These are phyloP conservation scores for Torulaspora quercuum DNA, from an alignment of 805 yeast species.

Conservation along the genomic window DNA sequence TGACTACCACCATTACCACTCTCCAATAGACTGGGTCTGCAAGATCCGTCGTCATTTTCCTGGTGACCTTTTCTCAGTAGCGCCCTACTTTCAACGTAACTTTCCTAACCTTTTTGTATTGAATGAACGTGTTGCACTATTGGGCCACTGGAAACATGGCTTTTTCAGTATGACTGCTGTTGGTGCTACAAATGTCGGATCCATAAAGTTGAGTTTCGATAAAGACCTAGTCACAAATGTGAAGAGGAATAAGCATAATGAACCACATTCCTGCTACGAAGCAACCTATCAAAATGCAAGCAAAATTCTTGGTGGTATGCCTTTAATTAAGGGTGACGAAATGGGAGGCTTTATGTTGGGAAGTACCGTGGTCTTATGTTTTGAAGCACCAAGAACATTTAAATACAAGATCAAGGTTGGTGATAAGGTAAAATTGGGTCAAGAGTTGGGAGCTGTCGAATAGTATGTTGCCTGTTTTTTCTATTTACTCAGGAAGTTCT, in stretches of 20 bases:
- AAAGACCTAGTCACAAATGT: constrained; percentile 83
- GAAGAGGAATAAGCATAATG: constrained; percentile 44
- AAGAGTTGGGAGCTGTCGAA: constrained; percentile 53
- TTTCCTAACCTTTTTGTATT: constrained; percentile 82
- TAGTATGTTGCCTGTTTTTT: neutral
- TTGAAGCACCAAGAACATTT: constrained; percentile 88
- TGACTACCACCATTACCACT: constrained; percentile 94
- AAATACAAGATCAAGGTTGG: constrained; percentile 66
- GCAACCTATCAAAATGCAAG: constrained; percentile 87
- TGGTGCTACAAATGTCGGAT: constrained; percentile 98
- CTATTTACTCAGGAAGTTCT: too few species aligned
- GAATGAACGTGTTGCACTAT: constrained; percentile 90
- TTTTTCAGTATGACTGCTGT: constrained; percentile 98
- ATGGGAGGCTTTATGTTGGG: constrained; percentile 97
- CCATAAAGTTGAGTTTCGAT: constrained; percentile 88
- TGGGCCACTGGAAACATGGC: constrained; percentile 96
- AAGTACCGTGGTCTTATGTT: constrained; percentile 92
- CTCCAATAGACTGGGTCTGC: constrained; percentile 95
- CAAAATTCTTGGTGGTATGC: constrained; percentile 74
- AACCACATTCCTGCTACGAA: constrained; percentile 83
- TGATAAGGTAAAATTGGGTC: constrained; percentile 82
- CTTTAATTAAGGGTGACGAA: constrained; percentile 86
- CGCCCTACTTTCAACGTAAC: constrained; percentile 91
- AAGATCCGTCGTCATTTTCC: constrained; percentile 90
- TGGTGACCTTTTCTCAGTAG: constrained; percentile 92